Evolutionary conservation across 148 eudicot species (phyloP).

Genomic region (Dianthus caryophyllus): DNA sequence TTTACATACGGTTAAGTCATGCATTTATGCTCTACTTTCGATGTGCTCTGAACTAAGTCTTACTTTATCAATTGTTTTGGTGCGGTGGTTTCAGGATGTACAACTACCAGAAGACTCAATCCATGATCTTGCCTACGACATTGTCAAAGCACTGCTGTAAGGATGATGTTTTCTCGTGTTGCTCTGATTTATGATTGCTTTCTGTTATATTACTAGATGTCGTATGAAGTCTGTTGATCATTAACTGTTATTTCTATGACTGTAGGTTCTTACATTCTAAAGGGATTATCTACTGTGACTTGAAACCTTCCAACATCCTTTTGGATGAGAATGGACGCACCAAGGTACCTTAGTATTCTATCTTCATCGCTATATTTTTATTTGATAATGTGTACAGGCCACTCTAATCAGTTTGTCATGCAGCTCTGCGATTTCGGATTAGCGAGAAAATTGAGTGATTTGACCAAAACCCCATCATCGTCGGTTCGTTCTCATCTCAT

Average conservation of each 20-base stretch:
- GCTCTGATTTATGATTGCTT: not conserved
- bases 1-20: not conserved
- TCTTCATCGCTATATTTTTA: not conserved
- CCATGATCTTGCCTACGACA: constrained; percentile 69
- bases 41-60: not conserved
- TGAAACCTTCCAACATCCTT: constrained; percentile 91
- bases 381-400: not conserved
- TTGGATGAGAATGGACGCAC: constrained; percentile 91
- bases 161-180: constrained; percentile 23
- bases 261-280: constrained; percentile 85
- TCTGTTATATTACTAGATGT: not conserved
- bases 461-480: constrained; percentile 62
- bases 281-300: constrained; percentile 88
- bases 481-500: constrained; percentile 42
- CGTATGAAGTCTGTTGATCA: not conserved
- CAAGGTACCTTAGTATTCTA: constrained; percentile 39
- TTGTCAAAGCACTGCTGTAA: constrained; percentile 81
- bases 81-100: constrained; percentile 52
- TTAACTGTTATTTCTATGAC: constrained; percentile 4
- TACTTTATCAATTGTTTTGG: constrained; percentile 3
- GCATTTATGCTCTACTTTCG: not conserved
- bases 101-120: constrained; percentile 96
- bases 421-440: constrained; percentile 97
- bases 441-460: constrained; percentile 82
- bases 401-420: constrained; percentile 14